phyloP scores from a whole-genome alignment of 2,329 filamentous ascomycete genomes.

The Pseudocercospora cruenta region DNA sequence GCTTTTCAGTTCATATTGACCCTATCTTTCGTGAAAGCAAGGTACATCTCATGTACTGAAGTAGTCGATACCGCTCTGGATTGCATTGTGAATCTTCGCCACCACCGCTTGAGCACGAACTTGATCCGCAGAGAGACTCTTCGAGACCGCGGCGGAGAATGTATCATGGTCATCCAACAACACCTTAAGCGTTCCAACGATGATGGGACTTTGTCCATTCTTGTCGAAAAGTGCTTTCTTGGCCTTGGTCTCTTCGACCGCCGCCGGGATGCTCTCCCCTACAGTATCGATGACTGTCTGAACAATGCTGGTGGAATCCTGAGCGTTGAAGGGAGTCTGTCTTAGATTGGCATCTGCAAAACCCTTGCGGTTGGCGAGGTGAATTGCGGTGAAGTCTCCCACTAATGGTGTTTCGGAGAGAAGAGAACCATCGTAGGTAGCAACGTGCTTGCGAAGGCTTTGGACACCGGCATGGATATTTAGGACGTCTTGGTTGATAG shows the following conservation, averaged over 20 bases:
- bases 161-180: constrained; percentile 24
- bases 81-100: constrained; percentile 18
- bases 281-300: constrained; percentile 27
- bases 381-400: constrained; percentile 28
- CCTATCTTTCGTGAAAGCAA: neutral
- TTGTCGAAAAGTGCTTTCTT: constrained; percentile 26
- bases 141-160: constrained; percentile 17
- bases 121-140: constrained; percentile 17
- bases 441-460: constrained; percentile 22
- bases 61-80: constrained; percentile 21
- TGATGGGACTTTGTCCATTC: constrained; percentile 17
- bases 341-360: constrained; percentile 27
- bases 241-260: constrained; percentile 25
- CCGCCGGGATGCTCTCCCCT: constrained; percentile 25
- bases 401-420: constrained; percentile 18
- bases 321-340: constrained; percentile 19
- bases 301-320: constrained; percentile 27
- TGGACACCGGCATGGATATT: constrained; percentile 28
- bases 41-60: constrained; percentile 11
- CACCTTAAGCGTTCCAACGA: constrained; percentile 28
- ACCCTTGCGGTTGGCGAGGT: constrained; percentile 32
- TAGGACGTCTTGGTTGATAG: constrained; percentile 26
- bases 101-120: constrained; percentile 19
- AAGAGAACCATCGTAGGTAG: constrained; percentile 19
- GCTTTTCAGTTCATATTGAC: neutral